A percentile compares a stretch with the other conserved stretches of the same genome.
phyloP scores from a whole-genome alignment of 805 yeast genomes.

The Kodamaea laetipori region DNA sequence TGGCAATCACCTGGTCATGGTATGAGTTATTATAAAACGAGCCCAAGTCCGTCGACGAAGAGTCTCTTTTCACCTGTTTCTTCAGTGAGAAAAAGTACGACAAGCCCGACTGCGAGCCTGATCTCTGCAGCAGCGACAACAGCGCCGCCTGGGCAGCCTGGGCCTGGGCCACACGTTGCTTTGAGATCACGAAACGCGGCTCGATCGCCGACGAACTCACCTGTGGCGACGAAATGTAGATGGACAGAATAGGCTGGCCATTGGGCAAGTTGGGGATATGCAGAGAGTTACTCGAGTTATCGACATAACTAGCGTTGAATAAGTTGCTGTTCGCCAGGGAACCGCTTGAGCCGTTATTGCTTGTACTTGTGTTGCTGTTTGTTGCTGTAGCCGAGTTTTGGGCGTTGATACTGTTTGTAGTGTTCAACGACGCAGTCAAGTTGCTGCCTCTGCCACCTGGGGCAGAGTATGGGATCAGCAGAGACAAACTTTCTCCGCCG shows the following conservation, averaged over 20 bases:
- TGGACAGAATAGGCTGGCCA: constrained; percentile 61
- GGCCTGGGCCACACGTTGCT: constrained; percentile 65
- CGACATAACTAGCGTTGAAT: constrained; percentile 2
- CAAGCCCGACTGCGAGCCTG: constrained; percentile 49
- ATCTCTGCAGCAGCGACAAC: constrained; percentile 35
- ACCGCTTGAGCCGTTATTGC: neutral
- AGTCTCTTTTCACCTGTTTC: constrained; percentile 41
- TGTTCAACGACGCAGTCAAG: constrained; percentile 40
- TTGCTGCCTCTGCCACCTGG: constrained; percentile 53
- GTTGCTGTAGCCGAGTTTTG: constrained; percentile 15
- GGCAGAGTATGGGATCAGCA: constrained; percentile 68
- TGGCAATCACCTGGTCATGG: constrained; percentile 29
- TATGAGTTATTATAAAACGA: constrained; percentile 41
- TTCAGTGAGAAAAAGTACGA: constrained; percentile 49
- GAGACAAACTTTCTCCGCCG: constrained; percentile 49
- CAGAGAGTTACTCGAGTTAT: constrained; percentile 19
- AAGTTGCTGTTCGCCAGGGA: neutral
- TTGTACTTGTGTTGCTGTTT: constrained; percentile 7
- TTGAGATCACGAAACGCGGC: constrained; percentile 80
- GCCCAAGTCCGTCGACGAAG: constrained; percentile 44
- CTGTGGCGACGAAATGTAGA: constrained; percentile 70
- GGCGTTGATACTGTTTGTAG: constrained; percentile 26
- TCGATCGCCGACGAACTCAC: constrained; percentile 66
- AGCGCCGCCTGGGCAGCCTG: constrained; percentile 45
- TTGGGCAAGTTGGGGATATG: constrained; percentile 55